These are phyloP conservation scores for Fraxinus velutina DNA, from an alignment of 305 asterid species.

Conservation along the genomic window DNA sequence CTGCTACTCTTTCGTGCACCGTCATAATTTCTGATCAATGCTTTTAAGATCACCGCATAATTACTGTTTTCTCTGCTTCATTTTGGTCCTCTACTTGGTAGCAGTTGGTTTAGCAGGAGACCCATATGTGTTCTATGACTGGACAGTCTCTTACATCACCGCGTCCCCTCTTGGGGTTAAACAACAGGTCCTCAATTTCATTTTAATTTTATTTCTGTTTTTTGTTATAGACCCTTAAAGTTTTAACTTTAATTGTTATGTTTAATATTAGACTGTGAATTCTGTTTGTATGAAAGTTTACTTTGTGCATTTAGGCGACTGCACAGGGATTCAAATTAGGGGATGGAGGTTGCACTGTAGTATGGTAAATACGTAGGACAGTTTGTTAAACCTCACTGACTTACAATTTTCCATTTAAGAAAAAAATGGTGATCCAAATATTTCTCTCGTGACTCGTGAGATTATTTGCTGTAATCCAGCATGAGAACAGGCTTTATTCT, in stretches of 20 bases:
- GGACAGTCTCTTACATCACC: constrained; percentile 77
- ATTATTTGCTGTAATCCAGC: not conserved
- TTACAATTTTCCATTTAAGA: not conserved
- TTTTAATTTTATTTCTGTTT: constrained; percentile 6
- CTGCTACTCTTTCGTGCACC: not conserved
- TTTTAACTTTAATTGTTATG: not conserved
- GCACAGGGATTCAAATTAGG: not conserved
- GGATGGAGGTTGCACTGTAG: not conserved
- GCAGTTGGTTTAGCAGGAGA: constrained; percentile 52
- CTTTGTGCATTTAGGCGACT: not conserved
- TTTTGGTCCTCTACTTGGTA: constrained; percentile 36
- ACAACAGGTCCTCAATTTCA: constrained; percentile 55
- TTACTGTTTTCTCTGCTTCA: constrained; percentile 33
- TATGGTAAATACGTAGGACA: not conserved
- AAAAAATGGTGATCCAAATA: not conserved
- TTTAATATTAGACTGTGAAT: not conserved
- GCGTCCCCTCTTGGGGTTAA: constrained; percentile 83
- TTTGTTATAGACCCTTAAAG: not conserved
- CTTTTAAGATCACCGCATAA: constrained; percentile 36
- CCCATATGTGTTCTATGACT: constrained; percentile 69
- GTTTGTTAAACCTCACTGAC: not conserved
- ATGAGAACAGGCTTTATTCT: not conserved
- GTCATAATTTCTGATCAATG: constrained; percentile 43
- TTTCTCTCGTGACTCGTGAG: not conserved
- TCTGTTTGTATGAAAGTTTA: not conserved